Evolutionary conservation across 495 filamentous ascomycete genomes (phyloP), one percentile per base, ranked within the genome.

Genomic region (Aspergillus mulundensis): DNA sequence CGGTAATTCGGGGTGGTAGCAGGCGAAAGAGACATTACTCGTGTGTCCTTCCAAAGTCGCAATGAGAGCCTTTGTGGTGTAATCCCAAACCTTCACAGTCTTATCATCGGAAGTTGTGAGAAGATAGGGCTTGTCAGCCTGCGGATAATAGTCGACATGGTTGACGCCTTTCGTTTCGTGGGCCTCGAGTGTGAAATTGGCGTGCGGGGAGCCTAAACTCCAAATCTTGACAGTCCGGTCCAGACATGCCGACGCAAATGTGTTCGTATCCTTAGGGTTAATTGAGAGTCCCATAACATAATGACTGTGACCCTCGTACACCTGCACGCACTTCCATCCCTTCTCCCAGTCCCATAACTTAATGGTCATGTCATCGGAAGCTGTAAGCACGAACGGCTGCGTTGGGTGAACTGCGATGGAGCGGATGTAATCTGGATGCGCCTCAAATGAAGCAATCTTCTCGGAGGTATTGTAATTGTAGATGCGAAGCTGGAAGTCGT

Each of bases 201-300:
- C 87, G 39, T 89, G 89, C 10, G 80, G 74, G 3, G 91, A 95
- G 20, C 94, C 94, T 62, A 98, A 79, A 65, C 87, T 95, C 94
- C 94, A 98, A 67, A 98, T 96, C 81, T 98, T 98, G 56, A 98
- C 92, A 3, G 91, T 95, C 56, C 94, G 83, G 69, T 98, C 94
- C 65, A 99, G 75, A 81, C 94, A 99, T 10, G 94, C 95, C 3
- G 90, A 95, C 28, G 94, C 94, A 68, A 98, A 98, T 16, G 94
- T 92, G 68, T 99, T 99, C 19, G 95, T 97, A 62, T 97, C 94
- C 71, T 97, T 99, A 15, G 94, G 94, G 72, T 99, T 97, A 69
- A 99, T 96, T n/a, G 95, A 86, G 59, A 99, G 81, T n/a, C 91
- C 91, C 95, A 98, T 98, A 39, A 97, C 94, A 78, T 91, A 96